phyloP scores from a whole-genome alignment of 352 stramenopile species.

The Phytophthora capsici region DNA sequence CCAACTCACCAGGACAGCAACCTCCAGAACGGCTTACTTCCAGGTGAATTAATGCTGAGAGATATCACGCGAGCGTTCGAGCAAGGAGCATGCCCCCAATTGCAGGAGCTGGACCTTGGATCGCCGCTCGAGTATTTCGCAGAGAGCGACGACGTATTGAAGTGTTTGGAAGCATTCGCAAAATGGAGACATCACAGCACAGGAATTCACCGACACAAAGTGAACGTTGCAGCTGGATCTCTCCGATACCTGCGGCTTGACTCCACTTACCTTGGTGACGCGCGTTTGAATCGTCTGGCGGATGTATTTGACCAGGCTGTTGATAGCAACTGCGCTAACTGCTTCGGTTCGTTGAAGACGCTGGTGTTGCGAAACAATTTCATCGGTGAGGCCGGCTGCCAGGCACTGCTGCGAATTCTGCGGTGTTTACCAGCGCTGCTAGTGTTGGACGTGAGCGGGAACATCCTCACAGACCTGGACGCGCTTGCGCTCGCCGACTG shows the following conservation, averaged over 20 bases:
- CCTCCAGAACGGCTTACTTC: slow-evolving; percentile 13
- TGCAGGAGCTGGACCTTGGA: slow-evolving; percentile 45
- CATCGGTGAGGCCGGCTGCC: slow-evolving; percentile 52
- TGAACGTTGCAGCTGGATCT: background rate
- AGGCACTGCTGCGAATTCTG: slow-evolving; percentile 42
- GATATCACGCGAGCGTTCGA: slow-evolving; percentile 39
- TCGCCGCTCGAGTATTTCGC: slow-evolving; percentile 65
- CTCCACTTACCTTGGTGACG: slow-evolving; percentile 63
- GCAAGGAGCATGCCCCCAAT: slow-evolving; percentile 36
- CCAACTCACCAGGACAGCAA: slow-evolving; percentile 10
- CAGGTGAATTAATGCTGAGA: slow-evolving; percentile 25
- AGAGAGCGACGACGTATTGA: slow-evolving; percentile 55
- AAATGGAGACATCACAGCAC: background rate
- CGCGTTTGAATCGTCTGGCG: slow-evolving; percentile 43
- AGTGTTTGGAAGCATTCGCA: slow-evolving; percentile 47
- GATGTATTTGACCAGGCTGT: slow-evolving; percentile 30
- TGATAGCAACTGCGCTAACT: slow-evolving; percentile 7
- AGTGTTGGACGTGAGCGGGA: slow-evolving; percentile 50
- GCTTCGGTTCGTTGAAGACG: slow-evolving; percentile 46
- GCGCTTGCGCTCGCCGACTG: slow-evolving; percentile 37
- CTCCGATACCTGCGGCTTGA: slow-evolving; percentile 54
- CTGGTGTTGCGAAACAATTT: slow-evolving; percentile 67
- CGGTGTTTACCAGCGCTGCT: slow-evolving; percentile 29
- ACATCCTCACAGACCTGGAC: slow-evolving; percentile 68
- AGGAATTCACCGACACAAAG: background rate